phyloP scores from a whole-genome alignment of 2,329 filamentous ascomycete genomes.

The Calycina herbarum region DNA sequence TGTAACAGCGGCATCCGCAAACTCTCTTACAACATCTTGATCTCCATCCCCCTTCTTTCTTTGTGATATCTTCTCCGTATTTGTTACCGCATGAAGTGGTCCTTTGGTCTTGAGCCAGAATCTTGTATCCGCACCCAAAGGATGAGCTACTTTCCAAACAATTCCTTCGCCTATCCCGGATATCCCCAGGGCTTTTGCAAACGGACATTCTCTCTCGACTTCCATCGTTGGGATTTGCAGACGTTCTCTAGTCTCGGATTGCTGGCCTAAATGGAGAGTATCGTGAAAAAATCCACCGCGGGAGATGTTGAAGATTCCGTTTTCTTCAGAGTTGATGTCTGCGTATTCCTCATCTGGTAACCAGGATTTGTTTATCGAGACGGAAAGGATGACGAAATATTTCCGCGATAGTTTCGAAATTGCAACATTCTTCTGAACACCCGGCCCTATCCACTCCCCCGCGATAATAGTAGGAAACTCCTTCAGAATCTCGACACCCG shows the following conservation, averaged over 20 bases:
- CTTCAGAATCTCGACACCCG: not conserved
- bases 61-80: slow-evolving; percentile 9
- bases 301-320: slow-evolving; percentile 27
- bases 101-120: slow-evolving; percentile 33
- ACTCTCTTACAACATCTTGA: slow-evolving; percentile 15
- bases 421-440: slow-evolving; percentile 25
- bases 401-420: slow-evolving; percentile 19
- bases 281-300: slow-evolving; percentile 24
- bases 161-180: slow-evolving; percentile 30
- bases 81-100: slow-evolving; percentile 13
- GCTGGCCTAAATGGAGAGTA: not conserved
- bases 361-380: slow-evolving; percentile 27
- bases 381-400: slow-evolving; percentile 29
- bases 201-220: slow-evolving; percentile 31
- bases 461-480: slow-evolving; percentile 29
- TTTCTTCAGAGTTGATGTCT: slow-evolving; percentile 22
- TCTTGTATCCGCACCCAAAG: slow-evolving; percentile 23
- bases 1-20: slow-evolving; percentile 20
- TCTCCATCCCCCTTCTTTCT: slow-evolving; percentile 7
- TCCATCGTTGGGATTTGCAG: slow-evolving; percentile 19
- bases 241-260: not conserved
- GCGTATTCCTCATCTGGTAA: slow-evolving; percentile 22
- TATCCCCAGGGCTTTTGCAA: slow-evolving; percentile 26
- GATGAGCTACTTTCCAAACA: slow-evolving; percentile 29
- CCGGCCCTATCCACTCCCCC: slow-evolving; percentile 31